Percentiles rank a stretch among this genome's conserved stretches.
Conservation (phyloP, 345 rosid genomes). For the Citrus cavaleriei region DNA sequence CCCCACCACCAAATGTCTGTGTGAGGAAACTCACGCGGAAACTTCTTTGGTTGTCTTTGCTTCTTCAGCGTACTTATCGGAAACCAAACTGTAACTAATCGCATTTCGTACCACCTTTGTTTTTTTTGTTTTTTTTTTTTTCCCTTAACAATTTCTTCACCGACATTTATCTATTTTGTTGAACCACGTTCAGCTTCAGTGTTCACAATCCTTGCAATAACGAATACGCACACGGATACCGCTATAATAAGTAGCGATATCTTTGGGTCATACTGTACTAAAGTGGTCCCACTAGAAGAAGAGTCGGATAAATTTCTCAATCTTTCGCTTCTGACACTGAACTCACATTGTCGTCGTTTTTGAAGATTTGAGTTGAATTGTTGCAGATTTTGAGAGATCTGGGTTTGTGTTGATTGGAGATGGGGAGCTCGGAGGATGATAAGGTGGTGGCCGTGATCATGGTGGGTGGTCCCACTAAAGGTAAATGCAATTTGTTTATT, state of each 20-base stretch:
- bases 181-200: too few relatives aligned
- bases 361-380: slow-evolving; percentile 4
- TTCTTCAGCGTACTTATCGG: not conserved
- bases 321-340: not conserved
- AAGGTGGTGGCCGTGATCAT: slow-evolving; percentile 92
- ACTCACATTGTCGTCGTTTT: not conserved
- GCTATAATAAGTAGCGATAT: not conserved
- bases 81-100: not conserved
- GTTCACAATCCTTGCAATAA: too few relatives aligned
- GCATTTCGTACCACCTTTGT: not conserved
- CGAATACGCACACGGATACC: not conserved
- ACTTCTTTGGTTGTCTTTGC: slow-evolving; percentile 4
- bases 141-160: not conserved
- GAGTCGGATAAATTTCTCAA: not conserved
- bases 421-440: slow-evolving; percentile 80
- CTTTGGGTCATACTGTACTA: not conserved
- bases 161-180: not conserved
- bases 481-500: slow-evolving; percentile 26
- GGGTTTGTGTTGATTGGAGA: slow-evolving; percentile 30
- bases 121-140: too few relatives aligned
- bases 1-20: not conserved
- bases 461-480: slow-evolving; percentile 99
- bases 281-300: not conserved
- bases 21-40: not conserved
- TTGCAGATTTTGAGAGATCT: slow-evolving; percentile 31